phyloP scores from a whole-genome alignment of 495 filamentous ascomycete species.

The Xanthoparmelia taractica region DNA sequence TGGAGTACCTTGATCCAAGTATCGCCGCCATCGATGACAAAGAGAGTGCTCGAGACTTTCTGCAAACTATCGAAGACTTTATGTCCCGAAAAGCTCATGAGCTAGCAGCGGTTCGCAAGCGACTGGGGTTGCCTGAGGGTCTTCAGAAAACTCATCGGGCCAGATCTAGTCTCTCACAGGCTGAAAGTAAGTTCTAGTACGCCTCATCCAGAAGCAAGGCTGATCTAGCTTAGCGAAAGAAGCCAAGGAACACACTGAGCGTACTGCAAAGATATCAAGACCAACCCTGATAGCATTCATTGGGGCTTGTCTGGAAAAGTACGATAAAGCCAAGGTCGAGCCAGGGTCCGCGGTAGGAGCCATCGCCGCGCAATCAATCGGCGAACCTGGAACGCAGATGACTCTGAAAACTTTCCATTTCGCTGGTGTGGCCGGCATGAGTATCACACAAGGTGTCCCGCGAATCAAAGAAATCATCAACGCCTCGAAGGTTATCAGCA shows the following conservation, averaged over 20 bases:
- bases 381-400: slow-evolving; percentile 98
- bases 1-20: slow-evolving; percentile 57
- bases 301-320: slow-evolving; percentile 74
- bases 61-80: slow-evolving; percentile 66
- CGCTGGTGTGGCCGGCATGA: slow-evolving; percentile 98
- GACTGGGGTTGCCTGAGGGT: slow-evolving; percentile 15
- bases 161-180: slow-evolving; percentile 2
- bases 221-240: slow-evolving; percentile 18
- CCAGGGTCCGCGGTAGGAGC: slow-evolving; percentile 97
- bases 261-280: slow-evolving; percentile 72
- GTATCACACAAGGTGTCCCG: slow-evolving; percentile 95
- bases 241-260: slow-evolving; percentile 41
- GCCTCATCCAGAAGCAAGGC: slow-evolving; percentile 15
- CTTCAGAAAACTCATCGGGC: slow-evolving; percentile 10
- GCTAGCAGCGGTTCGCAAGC: slow-evolving; percentile 44
- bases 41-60: slow-evolving; percentile 76
- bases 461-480: slow-evolving; percentile 99
- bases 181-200: slow-evolving; percentile 14
- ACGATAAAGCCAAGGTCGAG: slow-evolving; percentile 80
- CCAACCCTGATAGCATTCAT: slow-evolving; percentile 69
- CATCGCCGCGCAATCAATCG: slow-evolving; percentile 94
- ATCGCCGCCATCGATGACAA: slow-evolving; percentile 70
- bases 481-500: slow-evolving; percentile 85
- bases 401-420: slow-evolving; percentile 99
- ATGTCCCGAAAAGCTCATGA: slow-evolving; percentile 50